Base-by-base conservation (phyloP, 2,329 filamentous ascomycete species). In the Xylariaceae sp. region DNA sequence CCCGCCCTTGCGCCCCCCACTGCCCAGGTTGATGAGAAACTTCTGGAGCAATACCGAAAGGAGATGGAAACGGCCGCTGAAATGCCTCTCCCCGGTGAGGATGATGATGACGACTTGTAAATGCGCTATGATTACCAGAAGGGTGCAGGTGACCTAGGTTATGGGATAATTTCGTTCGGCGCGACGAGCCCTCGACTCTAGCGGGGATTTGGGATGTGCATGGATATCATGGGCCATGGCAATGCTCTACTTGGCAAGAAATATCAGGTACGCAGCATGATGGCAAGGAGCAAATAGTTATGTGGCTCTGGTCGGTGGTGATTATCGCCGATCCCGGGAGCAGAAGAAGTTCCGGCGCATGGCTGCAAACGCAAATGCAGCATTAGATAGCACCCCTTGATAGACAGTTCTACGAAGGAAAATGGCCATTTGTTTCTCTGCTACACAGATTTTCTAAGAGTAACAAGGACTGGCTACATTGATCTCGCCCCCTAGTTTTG, bases 1-100 rank as follows among this genome's bases (percentile, higher is more conserved):
- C 91, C 92, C 64, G 95, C 95, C 70, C 89, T 99, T 70, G 95
- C 94, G 67, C 95, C 95, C 69, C 93, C 95, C 62, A 94, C 95
- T 76, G 92, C 94, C 70, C 81, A 88, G 75, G 91, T 99, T 78
- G 92, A 98, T 80, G 85, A 90, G 79, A 84, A 82, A 53, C 88
- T 96, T 65, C 85, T 97, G 72, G 83, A 85, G 69, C 77, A 91
- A 81, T 96, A 96, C 84, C 82, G 89, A 78, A 82, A 89, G 78
- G 95, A 99, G 84, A 96, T 99, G 91, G 78, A 85, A 61, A 84
- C 83, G 47, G 95, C 95, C 64, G 87, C 89, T 63, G 70, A 83
- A 64, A 87, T 90, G 87, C 92, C 95, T 72, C 91, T 99, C 71
- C 95, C 95, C 67, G 93, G 92, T 73, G 95, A 98, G 85, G 91